A percentile compares a stretch with the other conserved stretches of the same genome.
phyloP scores from a whole-genome alignment of 1,284 basidiomycete species.

The Anthracocystis walkeri region DNA sequence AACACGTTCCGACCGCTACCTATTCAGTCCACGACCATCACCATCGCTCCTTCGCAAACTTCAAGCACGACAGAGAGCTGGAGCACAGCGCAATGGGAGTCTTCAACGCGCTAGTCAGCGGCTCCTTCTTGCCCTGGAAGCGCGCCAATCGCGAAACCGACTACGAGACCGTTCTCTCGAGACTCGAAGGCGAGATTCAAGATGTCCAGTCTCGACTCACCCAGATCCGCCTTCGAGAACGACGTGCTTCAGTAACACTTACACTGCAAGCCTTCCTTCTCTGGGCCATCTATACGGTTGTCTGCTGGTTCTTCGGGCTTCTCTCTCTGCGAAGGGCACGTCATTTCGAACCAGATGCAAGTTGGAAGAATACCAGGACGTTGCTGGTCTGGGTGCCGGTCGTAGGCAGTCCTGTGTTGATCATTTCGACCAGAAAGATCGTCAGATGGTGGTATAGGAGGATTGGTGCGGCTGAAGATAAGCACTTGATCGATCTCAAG shows the following conservation, averaged over 20 bases:
- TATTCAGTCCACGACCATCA: constrained; percentile 10
- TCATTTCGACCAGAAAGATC: constrained; percentile 83
- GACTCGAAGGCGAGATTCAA: constrained; percentile 72
- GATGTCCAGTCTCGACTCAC: constrained; percentile 80
- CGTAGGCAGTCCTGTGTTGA: constrained; percentile 64
- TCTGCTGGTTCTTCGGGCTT: constrained; percentile 79
- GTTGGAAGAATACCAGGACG: constrained; percentile 8
- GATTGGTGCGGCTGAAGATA: constrained; percentile 87
- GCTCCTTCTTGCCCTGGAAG: constrained; percentile 45
- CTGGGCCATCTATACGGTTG: constrained; percentile 82
- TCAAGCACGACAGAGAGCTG: no score
- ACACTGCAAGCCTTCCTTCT: constrained; percentile 83
- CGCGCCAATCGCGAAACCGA: constrained; percentile 66
- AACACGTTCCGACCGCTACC: neutral
- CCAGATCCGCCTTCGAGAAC: constrained; percentile 87
- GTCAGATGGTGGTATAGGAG: constrained; percentile 88
- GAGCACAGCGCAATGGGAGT: constrained; percentile 34
- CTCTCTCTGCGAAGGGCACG: constrained; percentile 15
- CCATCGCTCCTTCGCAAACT: neutral
- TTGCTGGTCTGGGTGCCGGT: constrained; percentile 47
- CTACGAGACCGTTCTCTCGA: constrained; percentile 73
- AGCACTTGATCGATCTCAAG: constrained; percentile 79
- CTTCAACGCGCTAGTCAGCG: constrained; percentile 49
- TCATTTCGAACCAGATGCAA: neutral
- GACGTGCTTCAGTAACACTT: constrained; percentile 81